These are phyloP conservation scores for Agaricus blazei DNA, from an alignment of 768 basidiomycete species.

Conservation along the genomic window DNA sequence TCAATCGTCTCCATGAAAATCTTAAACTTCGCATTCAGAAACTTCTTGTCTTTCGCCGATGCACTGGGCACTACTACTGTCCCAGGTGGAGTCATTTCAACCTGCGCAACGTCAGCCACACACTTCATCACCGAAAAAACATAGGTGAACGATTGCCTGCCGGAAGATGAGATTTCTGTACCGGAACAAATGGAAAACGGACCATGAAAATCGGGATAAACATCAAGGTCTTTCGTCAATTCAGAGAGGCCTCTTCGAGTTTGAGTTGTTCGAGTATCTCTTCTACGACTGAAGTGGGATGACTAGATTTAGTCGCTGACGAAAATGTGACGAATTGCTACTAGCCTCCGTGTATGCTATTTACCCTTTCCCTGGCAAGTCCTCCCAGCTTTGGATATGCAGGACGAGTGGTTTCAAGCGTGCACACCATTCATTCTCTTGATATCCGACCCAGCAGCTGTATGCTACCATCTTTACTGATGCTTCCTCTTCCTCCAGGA, in stretches of 20 bases:
- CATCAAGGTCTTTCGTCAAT: constrained; percentile 83
- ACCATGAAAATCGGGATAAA: constrained; percentile 97
- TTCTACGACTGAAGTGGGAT: constrained; percentile 51
- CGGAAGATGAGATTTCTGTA: not conserved
- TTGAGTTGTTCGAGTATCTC: constrained; percentile 67
- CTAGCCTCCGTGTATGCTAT: constrained; percentile 49
- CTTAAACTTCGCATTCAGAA: constrained; percentile 88
- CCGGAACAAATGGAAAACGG: constrained; percentile 4
- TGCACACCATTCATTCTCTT: constrained; percentile 23
- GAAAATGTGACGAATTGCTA: not conserved
- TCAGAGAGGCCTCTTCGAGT: constrained; percentile 63
- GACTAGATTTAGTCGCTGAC: not conserved
- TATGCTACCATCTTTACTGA: constrained; percentile 92
- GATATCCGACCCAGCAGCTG: constrained; percentile 93
- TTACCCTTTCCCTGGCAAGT: constrained; percentile 44
- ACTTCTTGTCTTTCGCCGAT: constrained; percentile 55
- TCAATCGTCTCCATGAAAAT: constrained; percentile 89
- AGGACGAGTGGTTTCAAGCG: constrained; percentile 55
- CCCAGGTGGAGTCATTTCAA: constrained; percentile 89
- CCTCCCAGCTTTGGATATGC: constrained; percentile 71
- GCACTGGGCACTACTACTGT: constrained; percentile 63
- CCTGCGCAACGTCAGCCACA: constrained; percentile 33
- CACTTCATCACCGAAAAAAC: constrained; percentile 32
- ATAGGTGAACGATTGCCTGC: constrained; percentile 94
- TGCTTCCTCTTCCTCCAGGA: constrained; percentile 19